Base-by-base conservation (phyloP, 2,329 filamentous ascomycete genomes). In the Stachybotrys echinatus region DNA sequence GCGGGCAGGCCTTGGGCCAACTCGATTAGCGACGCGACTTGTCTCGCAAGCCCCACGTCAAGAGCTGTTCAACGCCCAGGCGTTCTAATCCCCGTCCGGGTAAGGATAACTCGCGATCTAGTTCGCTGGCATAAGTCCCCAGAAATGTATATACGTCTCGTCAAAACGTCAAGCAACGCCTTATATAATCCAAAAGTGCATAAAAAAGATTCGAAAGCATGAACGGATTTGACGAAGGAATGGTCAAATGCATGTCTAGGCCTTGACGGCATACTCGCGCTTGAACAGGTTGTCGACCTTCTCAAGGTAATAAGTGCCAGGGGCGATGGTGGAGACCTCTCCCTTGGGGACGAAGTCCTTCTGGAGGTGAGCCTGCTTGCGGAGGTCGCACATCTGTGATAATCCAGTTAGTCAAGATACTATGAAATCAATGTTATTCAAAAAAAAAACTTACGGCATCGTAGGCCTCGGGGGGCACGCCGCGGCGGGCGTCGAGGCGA, bases 201-300 rank as follows among this genome's bases (percentile, higher is more conserved):
- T 10, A 34, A 34, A 34, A 34, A 34, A 34, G 27, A 14, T 8
- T 34, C 2, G 27, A 34, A 31, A 34, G 14, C 14, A 34, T 34
- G 27, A 14, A 10, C 27, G 27, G 27, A 34, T 10, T n/a, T n/a
- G 27, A 34, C 10, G 10, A 14, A 34, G 14, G 27, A 34, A 34
- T 5, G 14, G 14, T 34, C 19, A 12, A 43, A 40, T 22, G 46
- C n/a, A n/a, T n/a, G 6, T 58, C 65, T 81, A 92, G 68, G 79
- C 84, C 80, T 92, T 88, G 74, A 92, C 67, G 50, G 77, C 73
- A 72, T 94, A 94, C 66, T 81, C 80, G 62, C 89, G 83, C 75
- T 87, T 85, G 84, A 89, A 94, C 87, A 90, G 90, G 61, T 89
- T 87, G 64, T 94, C 88, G 45, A 94, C 80, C 67, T 85, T 84